Evolutionary conservation across 139 green algal species (phyloP).

Genomic region (Tetraselmis chui): DNA sequence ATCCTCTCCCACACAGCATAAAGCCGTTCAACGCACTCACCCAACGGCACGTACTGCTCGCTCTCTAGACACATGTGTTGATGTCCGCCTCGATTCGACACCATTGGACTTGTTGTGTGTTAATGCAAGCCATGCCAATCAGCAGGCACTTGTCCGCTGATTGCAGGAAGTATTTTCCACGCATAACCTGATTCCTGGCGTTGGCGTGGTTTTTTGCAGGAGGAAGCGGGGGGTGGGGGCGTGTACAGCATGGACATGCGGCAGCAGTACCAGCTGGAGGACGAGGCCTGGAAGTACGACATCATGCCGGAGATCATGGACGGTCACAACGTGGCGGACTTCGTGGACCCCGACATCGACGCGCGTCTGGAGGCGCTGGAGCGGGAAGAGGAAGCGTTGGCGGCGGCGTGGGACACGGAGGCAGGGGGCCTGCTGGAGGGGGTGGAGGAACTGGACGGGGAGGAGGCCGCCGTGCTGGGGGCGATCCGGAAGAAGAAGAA

Average conservation of each 20-base stretch:
- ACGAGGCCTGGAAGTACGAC: slow-evolving; percentile 86
- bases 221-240: slow-evolving; percentile 86
- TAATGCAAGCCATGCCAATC: too few species aligned
- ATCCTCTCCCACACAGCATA: too few species aligned
- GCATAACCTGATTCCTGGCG: too few species aligned
- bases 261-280: slow-evolving; percentile 80
- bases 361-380: slow-evolving; percentile 88
- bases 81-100: too few species aligned
- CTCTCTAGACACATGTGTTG: too few species aligned
- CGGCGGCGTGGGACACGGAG: slow-evolving; percentile 15
- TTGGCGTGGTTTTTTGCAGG: slow-evolving; percentile 45
- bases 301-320: slow-evolving; percentile 95
- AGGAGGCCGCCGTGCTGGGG: slow-evolving; percentile 63
- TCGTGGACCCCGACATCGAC: slow-evolving; percentile 96
- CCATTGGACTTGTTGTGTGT: too few species aligned
- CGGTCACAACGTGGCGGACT: slow-evolving; percentile 95
- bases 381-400: slow-evolving; percentile 69
- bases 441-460: slow-evolving; percentile 60
- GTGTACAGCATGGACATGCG: slow-evolving; percentile 86
- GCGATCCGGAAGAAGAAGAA: slow-evolving; percentile 69
- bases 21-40: too few species aligned
- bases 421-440: slow-evolving; percentile 41
- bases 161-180: too few species aligned
- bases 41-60: too few species aligned
- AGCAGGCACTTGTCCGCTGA: too few species aligned